Evolutionary conservation across 1,139 yeast genomes (phyloP).

Genomic region (Debaryomycetaceae sp.): DNA sequence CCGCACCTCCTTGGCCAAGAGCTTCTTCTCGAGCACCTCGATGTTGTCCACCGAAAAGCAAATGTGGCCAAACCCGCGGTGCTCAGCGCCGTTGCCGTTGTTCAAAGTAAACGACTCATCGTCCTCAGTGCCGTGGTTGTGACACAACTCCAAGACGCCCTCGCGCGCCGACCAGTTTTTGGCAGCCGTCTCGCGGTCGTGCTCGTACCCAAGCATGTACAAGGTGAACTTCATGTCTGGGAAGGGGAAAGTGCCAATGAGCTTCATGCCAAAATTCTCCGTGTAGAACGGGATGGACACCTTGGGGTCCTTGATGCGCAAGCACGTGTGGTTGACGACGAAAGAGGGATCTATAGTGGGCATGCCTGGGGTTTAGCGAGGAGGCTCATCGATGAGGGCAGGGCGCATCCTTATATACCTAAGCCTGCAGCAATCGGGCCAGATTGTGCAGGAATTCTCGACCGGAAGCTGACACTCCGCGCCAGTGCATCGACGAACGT

Average conservation of each 20-base stretch:
- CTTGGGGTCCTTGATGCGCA: conserved; percentile 81
- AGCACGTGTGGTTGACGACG: conserved; percentile 64
- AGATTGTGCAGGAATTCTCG: no score
- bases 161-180: conserved; percentile 55
- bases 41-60: conserved; percentile 85
- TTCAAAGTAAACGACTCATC: conserved; percentile 57
- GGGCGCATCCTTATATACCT: no score
- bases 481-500: no score
- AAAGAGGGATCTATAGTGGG: conserved; percentile 33
- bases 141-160: conserved; percentile 83
- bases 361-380: no score
- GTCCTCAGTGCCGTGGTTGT: conserved; percentile 69
- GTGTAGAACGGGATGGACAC: conserved; percentile 69
- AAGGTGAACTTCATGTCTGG: conserved; percentile 58
- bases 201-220: conserved; percentile 63
- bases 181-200: conserved; percentile 35
- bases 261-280: conserved; percentile 69
- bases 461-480: no score
- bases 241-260: conserved; percentile 49
- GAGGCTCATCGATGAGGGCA: no score
- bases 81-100: conserved; percentile 80
- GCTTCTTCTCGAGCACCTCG: conserved; percentile 50
- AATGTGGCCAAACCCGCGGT: conserved; percentile 92
- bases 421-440: no score
- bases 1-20: conserved; percentile 57